phyloP scores from a whole-genome alignment of 371 early-diverging fungal genomes.

The Mortierella sp. region DNA sequence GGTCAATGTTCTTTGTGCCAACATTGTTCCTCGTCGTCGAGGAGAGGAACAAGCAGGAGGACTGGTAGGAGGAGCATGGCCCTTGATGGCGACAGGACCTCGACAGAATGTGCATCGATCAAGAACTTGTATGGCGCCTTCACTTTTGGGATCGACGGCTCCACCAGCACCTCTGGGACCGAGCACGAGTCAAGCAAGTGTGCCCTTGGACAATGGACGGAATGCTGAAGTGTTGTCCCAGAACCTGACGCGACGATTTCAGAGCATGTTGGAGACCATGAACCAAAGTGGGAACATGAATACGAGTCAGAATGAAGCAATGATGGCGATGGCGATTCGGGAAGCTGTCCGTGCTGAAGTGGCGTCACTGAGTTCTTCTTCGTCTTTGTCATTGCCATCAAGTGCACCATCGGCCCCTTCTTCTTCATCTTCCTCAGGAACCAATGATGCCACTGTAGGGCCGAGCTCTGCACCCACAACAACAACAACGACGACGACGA shows the following conservation, averaged over 20 bases:
- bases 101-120: constrained; percentile 23
- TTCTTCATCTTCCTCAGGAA: not conserved
- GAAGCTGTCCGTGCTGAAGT: constrained; percentile 42
- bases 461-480: no score
- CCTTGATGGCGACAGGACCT: constrained; percentile 46
- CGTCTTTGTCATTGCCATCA: constrained; percentile 6
- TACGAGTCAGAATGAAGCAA: not conserved
- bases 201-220: not conserved
- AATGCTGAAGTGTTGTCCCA: constrained; percentile 27
- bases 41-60: constrained; percentile 52
- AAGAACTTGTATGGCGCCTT: constrained; percentile 31
- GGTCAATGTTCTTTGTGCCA: constrained; percentile 53
- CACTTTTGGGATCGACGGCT: constrained; percentile 50
- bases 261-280: constrained; percentile 21
- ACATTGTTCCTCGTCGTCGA: constrained; percentile 49
- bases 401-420: not conserved
- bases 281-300: constrained; percentile 6
- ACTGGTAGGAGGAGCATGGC: constrained; percentile 53
- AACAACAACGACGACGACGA: not conserved
- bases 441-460: not conserved
- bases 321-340: constrained; percentile 12
- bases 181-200: not conserved
- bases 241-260: constrained; percentile 30
- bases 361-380: constrained; percentile 6
- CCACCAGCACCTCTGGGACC: constrained; percentile 47